Evolutionary conservation across 2,329 filamentous ascomycete genomes (phyloP).

Genomic region (Cryphonectria radicalis): DNA sequence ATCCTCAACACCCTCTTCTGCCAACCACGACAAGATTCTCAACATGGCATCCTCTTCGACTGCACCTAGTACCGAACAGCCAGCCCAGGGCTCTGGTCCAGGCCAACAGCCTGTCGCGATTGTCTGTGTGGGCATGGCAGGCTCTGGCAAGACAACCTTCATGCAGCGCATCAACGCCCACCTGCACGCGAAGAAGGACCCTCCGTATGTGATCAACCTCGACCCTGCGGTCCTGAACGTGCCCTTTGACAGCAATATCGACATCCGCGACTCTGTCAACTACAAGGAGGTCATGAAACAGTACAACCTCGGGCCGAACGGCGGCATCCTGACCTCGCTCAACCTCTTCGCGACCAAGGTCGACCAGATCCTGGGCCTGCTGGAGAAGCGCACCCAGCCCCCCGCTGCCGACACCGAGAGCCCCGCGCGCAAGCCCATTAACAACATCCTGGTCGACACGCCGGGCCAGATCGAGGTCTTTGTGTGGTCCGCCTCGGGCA

Average conservation of each 20-base stretch:
- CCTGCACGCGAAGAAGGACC: constrained; percentile 77
- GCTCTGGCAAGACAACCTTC: constrained; percentile 98
- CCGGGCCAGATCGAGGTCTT: constrained; percentile 99
- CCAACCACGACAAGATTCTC: background rate
- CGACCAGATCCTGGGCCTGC: constrained; percentile 85
- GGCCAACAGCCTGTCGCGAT: constrained; percentile 68
- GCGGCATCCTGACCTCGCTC: constrained; percentile 91
- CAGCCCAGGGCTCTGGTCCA: constrained; percentile 7
- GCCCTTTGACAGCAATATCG: constrained; percentile 96
- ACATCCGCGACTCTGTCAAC: constrained; percentile 98
- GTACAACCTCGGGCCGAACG: constrained; percentile 96
- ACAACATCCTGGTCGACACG: constrained; percentile 91
- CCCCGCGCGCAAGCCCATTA: constrained; percentile 66
- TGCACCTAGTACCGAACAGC: constrained; percentile 26
- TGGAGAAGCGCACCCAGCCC: constrained; percentile 84
- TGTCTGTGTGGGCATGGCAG: constrained; percentile 96
- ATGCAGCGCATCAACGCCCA: constrained; percentile 98
- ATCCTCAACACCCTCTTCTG: background rate
- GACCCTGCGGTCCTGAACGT: constrained; percentile 93
- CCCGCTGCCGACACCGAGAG: constrained; percentile 52
- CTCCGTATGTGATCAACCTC: constrained; percentile 95
- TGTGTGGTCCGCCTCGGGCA: constrained; percentile 95
- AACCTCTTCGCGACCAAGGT: constrained; percentile 99
- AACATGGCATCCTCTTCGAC: constrained; percentile 32
- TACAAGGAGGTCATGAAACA: constrained; percentile 99